Conservation (phyloP, 106 monocot genomes). For the Phalaenopsis equestris region DNA sequence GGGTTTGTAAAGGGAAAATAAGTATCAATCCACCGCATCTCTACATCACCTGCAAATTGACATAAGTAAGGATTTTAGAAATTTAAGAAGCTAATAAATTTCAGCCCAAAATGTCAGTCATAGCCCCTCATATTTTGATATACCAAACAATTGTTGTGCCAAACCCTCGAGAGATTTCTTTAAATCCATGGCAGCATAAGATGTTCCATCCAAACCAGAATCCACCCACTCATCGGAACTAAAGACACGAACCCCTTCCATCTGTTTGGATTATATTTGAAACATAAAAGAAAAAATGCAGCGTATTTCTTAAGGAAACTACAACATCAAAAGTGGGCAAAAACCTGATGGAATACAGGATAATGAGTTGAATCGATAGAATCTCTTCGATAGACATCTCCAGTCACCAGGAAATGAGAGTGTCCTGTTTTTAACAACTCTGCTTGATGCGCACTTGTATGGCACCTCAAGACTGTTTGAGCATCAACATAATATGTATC, state of each 20-base stretch:
- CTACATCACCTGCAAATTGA: constrained; percentile 70
- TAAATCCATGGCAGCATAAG: constrained; percentile 75
- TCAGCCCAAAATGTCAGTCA: not conserved
- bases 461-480: constrained; percentile 86
- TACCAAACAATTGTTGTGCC: constrained; percentile 93
- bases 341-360: constrained; percentile 98
- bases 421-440: constrained; percentile 72
- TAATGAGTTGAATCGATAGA: constrained; percentile 95
- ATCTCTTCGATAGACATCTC: constrained; percentile 97
- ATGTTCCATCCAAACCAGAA: constrained; percentile 72
- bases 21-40: constrained; percentile 99
- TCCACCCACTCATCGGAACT: constrained; percentile 61
- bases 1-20: constrained; percentile 99
- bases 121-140: not conserved
- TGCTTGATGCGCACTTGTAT: constrained; percentile 97
- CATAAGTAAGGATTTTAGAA: constrained; percentile 1
- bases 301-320: not conserved
- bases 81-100: not conserved
- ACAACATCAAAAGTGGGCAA: not conserved
- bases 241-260: constrained; percentile 95
- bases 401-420: constrained; percentile 84
- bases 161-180: constrained; percentile 92
- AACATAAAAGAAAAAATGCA: not conserved
- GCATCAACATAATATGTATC: constrained; percentile 93
- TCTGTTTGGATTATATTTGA: constrained; percentile 35